Evolutionary conservation across 2,329 filamentous ascomycete species (phyloP).

Genomic region (Neurospora sp.): DNA sequence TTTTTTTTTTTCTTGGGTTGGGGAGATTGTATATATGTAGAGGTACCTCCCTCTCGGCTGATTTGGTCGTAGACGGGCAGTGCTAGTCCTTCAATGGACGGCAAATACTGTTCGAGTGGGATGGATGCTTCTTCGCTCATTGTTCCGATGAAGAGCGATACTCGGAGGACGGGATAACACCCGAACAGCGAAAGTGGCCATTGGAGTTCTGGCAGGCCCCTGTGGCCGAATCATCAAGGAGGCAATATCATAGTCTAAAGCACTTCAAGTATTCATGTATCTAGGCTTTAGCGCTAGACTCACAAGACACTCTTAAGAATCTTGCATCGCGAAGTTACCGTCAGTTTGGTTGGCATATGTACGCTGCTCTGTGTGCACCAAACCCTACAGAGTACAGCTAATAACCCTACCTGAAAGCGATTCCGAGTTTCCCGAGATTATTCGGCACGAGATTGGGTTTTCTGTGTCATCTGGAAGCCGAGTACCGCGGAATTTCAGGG

Average conservation of each 20-base stretch:
- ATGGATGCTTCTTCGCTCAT: not conserved
- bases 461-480: not conserved
- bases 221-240: not conserved
- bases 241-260: not conserved
- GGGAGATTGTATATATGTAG: not conserved
- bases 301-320: not conserved
- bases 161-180: not conserved
- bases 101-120: not conserved
- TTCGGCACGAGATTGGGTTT: not conserved
- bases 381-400: not conserved
- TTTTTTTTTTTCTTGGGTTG: not conserved
- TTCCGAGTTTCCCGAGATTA: not conserved
- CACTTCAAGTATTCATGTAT: not conserved
- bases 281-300: not conserved
- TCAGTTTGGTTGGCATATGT: not conserved
- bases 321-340: not conserved
- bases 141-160: not conserved
- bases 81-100: not conserved
- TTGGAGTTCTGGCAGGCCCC: not conserved
- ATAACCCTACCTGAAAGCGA: not conserved
- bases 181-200: not conserved
- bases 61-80: not conserved
- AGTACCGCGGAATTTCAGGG: not conserved
- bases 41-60: not conserved
- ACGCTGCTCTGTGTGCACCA: not conserved